Evolutionary conservation across 1,284 basidiomycete species (phyloP).

Genomic region (Sanghuangporus weigelae): DNA sequence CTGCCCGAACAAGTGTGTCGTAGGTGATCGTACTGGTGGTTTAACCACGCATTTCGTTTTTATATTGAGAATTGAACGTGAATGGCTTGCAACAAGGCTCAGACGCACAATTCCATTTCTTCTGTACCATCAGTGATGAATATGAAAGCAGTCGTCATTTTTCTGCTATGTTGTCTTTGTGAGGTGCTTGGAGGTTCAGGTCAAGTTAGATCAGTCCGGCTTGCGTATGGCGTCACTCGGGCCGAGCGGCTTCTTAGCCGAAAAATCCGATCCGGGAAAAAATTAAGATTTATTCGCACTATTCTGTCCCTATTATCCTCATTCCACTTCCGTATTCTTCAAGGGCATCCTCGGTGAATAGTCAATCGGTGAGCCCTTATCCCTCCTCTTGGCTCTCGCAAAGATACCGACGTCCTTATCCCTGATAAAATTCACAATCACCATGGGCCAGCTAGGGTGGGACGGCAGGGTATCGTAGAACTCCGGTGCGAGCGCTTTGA

Average conservation of each 20-base stretch:
- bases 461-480: conserved; percentile 87
- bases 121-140: conserved; percentile 88
- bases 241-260: background rate
- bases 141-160: conserved; percentile 58
- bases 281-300: background rate
- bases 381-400: conserved; percentile 38
- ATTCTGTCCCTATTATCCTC: background rate
- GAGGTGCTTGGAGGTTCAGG: background rate
- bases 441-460: conserved; percentile 92
- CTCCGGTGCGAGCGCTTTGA: conserved; percentile 83
- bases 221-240: no score
- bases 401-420: conserved; percentile 76
- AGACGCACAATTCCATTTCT: conserved; percentile 80
- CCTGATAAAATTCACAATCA: conserved; percentile 91
- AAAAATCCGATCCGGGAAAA: no score
- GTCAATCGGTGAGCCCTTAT: conserved; percentile 12
- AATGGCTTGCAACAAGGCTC: background rate
- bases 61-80: conserved; percentile 1
- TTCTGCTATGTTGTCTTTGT: background rate
- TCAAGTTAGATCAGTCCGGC: background rate
- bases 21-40: conserved; percentile 65
- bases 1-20: conserved; percentile 75
- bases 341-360: background rate
- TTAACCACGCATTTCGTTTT: background rate
- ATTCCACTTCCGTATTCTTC: background rate